Conservation (phyloP, 2,329 filamentous ascomycete species). For the Dactylonectria macrodidyma region DNA sequence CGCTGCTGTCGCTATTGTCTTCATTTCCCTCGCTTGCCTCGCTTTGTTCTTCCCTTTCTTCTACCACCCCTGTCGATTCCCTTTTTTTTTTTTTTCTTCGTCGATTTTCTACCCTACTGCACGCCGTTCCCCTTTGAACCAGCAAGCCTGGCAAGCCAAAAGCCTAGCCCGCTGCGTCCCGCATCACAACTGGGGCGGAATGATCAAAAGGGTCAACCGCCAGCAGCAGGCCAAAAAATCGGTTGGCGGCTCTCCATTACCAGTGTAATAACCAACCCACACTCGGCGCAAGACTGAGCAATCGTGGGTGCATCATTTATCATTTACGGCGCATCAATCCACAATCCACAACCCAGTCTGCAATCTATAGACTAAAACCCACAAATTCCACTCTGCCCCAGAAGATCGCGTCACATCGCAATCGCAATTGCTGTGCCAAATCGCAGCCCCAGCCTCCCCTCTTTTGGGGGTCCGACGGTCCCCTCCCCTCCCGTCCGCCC, state of each 20-base stretch:
- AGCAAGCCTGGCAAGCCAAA: constrained; percentile 23
- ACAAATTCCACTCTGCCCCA: not conserved
- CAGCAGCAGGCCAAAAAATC: not conserved
- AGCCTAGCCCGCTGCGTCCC: constrained; percentile 24
- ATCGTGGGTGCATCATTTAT: not conserved
- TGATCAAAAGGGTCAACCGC: constrained; percentile 21
- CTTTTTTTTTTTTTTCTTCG: constrained; percentile 22
- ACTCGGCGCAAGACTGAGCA: not conserved
- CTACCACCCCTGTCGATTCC: constrained; percentile 20
- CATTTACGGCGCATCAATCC: not conserved
- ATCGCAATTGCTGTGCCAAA: not conserved
- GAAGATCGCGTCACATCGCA: not conserved
- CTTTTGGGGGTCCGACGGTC: not conserved
- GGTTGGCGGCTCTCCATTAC: not conserved
- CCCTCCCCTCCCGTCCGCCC: constrained; percentile 7
- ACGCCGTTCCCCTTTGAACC: constrained; percentile 29
- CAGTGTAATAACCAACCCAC: constrained; percentile 27
- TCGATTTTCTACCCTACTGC: constrained; percentile 25
- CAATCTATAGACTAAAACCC: too few relatives aligned
- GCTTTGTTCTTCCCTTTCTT: not conserved
- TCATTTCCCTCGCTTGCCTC: not conserved
- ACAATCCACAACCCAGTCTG: not conserved
- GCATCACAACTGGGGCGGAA: constrained; percentile 25
- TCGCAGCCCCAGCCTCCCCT: constrained; percentile 4
- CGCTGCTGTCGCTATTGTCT: not conserved